Base-by-base conservation (phyloP, 2,329 filamentous ascomycete species). In the Sporothrix sp. region DNA sequence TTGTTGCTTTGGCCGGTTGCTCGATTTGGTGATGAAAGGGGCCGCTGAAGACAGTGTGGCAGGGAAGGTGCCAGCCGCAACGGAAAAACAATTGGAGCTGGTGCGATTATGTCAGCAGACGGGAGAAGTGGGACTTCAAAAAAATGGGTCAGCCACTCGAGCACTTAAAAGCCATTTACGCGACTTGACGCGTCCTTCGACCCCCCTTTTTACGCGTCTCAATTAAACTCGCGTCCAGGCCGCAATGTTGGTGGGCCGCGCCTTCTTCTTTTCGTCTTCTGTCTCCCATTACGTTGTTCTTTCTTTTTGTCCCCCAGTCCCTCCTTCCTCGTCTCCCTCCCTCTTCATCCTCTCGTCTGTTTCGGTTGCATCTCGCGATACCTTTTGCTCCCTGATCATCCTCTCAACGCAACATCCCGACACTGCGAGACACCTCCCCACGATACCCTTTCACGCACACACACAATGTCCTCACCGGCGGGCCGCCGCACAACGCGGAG, bases 401-500 rank as follows among this genome's bases (percentile, higher is more conserved):
- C 30, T 16, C 20, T 7, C 28, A 25, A 38, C 27, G 10, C 18
- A 20, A 48, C 23, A 10, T 23, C 35, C 7, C 7, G 5, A 23
- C 44, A 18, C 9, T n/a, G 25, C 11, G 21, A n/a, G 21, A 27
- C 43, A 35, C 2, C 28, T n/a, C 10, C 30, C 7, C 30, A 11
- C 18, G 13, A 21, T 20, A 32, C 18, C 18, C 9, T 10, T 9
- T 18, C 25, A 27, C 33, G 44, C 51, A 56, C 9, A 21, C 21
- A 38, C 46, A 52, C 60, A 68, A 84, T 84, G 80, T 85, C 81
- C 61, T 83, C 81, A 21, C 80, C 80, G 35, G 66, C 52, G 46
- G 28, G 54, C 27, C 56, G 56, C 73, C 54, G 70, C 71, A 59
- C 71, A 75, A 59, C 73, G 79, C 76, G 78, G 60, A 72, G 64